Conservation (phyloP, 331 rosid genomes). For the Malus hybrid region DNA sequence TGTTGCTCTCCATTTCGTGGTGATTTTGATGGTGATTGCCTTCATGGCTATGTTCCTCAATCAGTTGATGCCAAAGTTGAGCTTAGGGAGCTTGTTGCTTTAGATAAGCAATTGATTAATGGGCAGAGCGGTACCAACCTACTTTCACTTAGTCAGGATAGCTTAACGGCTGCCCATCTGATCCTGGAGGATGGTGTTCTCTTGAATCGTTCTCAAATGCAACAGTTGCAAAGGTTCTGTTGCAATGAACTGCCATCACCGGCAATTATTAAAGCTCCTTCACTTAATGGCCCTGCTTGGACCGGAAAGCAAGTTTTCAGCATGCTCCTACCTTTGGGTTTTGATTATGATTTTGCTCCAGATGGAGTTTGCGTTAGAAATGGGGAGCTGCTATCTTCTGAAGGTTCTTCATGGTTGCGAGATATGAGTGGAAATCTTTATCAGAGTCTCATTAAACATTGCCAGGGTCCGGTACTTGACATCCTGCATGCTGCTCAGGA, state of each 20-base stretch:
- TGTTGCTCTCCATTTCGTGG: constrained; percentile 96
- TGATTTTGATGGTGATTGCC: constrained; percentile 98
- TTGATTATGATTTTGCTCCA: constrained; percentile 51
- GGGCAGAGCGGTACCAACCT: constrained; percentile 87
- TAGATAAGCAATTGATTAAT: constrained; percentile 72
- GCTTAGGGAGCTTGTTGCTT: constrained; percentile 72
- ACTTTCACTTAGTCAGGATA: constrained; percentile 86
- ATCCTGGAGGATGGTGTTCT: constrained; percentile 52
- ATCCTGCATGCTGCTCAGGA: constrained; percentile 59
- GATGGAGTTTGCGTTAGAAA: constrained; percentile 36
- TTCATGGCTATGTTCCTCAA: constrained; percentile 92
- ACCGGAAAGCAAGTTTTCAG: constrained; percentile 83
- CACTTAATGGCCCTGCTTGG: constrained; percentile 44
- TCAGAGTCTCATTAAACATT: constrained; percentile 49
- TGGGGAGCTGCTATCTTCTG: constrained; percentile 75
- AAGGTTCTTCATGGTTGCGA: constrained; percentile 73
- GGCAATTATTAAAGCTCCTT: constrained; percentile 56
- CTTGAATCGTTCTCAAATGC: constrained; percentile 57
- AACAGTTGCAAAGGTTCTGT: constrained; percentile 72
- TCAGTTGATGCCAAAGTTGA: constrained; percentile 71
- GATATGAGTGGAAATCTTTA: constrained; percentile 54
- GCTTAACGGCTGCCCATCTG: constrained; percentile 80
- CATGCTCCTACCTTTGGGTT: constrained; percentile 63
- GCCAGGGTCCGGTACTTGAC: constrained; percentile 41
- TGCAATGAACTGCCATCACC: constrained; percentile 34